Evolutionary conservation across 768 basidiomycete genomes (phyloP), one percentile per base, ranked within the genome.

Genomic region (Boletus tomentosulus): DNA sequence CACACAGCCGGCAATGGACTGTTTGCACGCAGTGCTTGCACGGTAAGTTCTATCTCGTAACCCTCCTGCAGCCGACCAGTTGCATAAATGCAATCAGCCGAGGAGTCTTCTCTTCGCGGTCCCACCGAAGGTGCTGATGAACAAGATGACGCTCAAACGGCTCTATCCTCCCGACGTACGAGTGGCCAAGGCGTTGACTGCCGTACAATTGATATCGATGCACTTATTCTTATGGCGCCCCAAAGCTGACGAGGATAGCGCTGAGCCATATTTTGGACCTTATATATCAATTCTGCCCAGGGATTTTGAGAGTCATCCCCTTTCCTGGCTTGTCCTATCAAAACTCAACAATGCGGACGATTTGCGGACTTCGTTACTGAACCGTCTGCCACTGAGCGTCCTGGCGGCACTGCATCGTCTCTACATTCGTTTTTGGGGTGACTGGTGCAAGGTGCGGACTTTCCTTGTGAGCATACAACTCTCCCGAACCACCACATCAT

Each of bases 201-300:
- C 89, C 10, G 78, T 77, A 4, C 94, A 97, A 63, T 68, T 90
- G 15, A 79, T 97, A 31, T 83, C 91, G 6, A 71, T 98, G 55
- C 92, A 97, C 74, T 76, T 97, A 10, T 76, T 82, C 38, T 72
- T 94, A 2, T 78, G 89, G 70, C 79, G 78, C 41, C 87, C 86
- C 1, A 50, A 55, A 33, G 61, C 53, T n/a, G 63, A 65, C 7
- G 67, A 63, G 3, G 71, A 73, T 16, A 84, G 82, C 22, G 57
- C 56, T 25, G 87, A 89, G 61, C 73, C 78, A 59, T 67, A 66
- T 13, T 86, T 85, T 67, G 82, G 86, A 27, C 86, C 90, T 2
- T 97, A 92, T 66, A 84, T 97, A 44, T 84, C 86, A 0, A 77
- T 84, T 1, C 72, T 98, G 27, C 96, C 96, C 3, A 66, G 66